Conservation (phyloP, 31 red algal genomes). For the Porphyra umbilicalis region DNA sequence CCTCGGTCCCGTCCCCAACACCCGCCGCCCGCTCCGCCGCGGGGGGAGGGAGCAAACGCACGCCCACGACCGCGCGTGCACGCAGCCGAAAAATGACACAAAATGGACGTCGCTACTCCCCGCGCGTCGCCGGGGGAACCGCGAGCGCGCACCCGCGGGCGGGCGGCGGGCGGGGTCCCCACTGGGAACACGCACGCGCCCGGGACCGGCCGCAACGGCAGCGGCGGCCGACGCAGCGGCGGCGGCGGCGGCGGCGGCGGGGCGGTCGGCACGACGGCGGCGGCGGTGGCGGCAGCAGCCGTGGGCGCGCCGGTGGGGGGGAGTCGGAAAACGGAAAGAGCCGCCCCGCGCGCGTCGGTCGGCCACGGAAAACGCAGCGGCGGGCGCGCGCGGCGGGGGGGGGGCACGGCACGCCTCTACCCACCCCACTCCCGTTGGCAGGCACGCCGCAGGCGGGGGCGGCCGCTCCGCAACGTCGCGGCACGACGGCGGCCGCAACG, state of each 20-base stretch:
- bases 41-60: too few species aligned
- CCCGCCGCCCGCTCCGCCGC: too few species aligned
- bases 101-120: neutral
- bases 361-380: too few species aligned
- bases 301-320: neutral
- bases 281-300: neutral
- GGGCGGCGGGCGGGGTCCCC: neutral
- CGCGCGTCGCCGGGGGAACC: neutral
- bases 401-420: too few species aligned
- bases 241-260: neutral
- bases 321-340: too few species aligned
- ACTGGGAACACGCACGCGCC: neutral
- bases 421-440: too few species aligned
- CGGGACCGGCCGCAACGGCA: neutral
- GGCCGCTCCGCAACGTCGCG: too few species aligned
- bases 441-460: too few species aligned
- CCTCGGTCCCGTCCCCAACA: neutral
- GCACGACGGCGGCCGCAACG: too few species aligned
- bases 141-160: neutral
- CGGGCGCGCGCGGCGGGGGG: too few species aligned
- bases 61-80: neutral
- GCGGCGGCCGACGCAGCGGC: neutral
- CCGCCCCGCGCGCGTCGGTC: too few species aligned
- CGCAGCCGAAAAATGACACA: neutral
- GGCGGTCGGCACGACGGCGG: conserved; percentile 1